These are phyloP conservation scores for Botrytis hyacinthi DNA, from an alignment of 2,329 filamentous ascomycete species.

Conservation along the genomic window DNA sequence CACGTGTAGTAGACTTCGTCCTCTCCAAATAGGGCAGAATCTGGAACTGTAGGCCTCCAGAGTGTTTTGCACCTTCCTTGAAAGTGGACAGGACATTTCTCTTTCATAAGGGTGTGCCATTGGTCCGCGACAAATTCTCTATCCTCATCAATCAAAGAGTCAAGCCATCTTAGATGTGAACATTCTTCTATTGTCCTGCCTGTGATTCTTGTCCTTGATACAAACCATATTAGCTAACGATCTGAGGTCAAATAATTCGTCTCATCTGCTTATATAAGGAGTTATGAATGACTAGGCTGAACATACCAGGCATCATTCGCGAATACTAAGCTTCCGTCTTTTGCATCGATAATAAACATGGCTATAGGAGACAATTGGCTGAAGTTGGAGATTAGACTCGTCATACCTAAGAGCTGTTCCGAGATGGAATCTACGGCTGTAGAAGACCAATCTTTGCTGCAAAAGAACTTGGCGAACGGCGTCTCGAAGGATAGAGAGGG, in stretches of 20 bases:
- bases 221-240: neutral
- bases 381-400: neutral
- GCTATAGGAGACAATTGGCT: conserved; percentile 9
- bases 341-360: conserved; percentile 2
- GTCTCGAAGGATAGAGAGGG: neutral
- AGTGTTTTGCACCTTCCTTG: conserved; percentile 9
- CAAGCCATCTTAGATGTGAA: neutral
- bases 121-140: neutral
- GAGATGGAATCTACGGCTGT: conserved; percentile 1
- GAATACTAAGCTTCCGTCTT: neutral
- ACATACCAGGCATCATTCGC: conserved; percentile 14
- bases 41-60: neutral
- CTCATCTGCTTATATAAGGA: neutral
- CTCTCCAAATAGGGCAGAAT: neutral
- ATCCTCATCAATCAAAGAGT: neutral
- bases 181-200: neutral
- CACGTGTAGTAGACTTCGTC: conserved; percentile 3
- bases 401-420: neutral
- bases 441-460: neutral
- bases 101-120: neutral
- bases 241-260: neutral
- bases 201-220: neutral
- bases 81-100: neutral
- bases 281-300: too few relatives aligned
- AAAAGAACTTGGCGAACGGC: neutral